These are phyloP conservation scores for Lactarius evosmus DNA, from an alignment of 768 basidiomycete genomes.

Conservation along the genomic window DNA sequence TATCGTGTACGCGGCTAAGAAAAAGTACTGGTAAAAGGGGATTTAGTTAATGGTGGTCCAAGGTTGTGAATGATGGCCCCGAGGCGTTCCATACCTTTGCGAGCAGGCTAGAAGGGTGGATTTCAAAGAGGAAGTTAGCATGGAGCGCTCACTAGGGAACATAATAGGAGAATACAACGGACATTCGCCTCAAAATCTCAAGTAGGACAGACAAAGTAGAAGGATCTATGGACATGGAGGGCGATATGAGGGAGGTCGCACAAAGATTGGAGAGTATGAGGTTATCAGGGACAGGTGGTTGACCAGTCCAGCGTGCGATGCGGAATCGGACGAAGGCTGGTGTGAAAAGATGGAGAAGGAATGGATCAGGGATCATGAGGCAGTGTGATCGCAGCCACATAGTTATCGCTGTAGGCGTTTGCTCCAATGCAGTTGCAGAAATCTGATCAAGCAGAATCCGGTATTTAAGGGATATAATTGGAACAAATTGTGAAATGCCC, in stretches of 20 bases:
- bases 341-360: background rate
- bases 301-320: background rate
- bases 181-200: conserved; percentile 21
- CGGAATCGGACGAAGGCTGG: background rate
- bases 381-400: background rate
- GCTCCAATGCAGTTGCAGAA: too few relatives aligned
- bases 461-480: too few relatives aligned
- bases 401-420: background rate
- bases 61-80: too few relatives aligned
- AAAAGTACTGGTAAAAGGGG: conserved; percentile 21
- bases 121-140: background rate
- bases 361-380: background rate
- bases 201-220: background rate
- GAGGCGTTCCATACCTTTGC: conserved; percentile 23
- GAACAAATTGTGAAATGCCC: too few relatives aligned
- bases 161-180: background rate
- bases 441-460: too few relatives aligned
- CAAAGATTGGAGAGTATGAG: background rate
- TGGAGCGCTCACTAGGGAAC: background rate
- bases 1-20: conserved; percentile 22
- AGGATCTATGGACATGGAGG: background rate
- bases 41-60: background rate
- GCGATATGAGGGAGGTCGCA: background rate
- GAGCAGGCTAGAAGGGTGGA: conserved; percentile 3
- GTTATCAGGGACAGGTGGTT: background rate